Base-by-base conservation (phyloP, 1,284 basidiomycete species). In the Ceraceosorus guamensis region DNA sequence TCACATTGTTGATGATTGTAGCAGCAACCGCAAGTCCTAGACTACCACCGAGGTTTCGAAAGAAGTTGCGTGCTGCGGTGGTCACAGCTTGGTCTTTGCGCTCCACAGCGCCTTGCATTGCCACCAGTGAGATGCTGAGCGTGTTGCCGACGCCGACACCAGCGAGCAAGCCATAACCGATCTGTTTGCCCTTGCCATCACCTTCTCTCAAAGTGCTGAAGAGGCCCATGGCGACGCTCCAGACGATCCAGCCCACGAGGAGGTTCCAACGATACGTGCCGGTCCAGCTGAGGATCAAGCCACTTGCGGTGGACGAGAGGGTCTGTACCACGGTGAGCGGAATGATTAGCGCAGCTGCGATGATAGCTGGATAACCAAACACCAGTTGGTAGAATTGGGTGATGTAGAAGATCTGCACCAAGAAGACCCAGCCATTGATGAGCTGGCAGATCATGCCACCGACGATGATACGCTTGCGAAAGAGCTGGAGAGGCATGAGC, bases 371-470 rank as follows among this genome's bases (percentile, higher is more conserved):
- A 60, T 81, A 84, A 2, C 83, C 84, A 16, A 84, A 77, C 2
- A 82, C 84, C 3, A 87, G 82, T 76, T 88, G 87, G 72, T 87
- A 86, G 72, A 83, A 88, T 60, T 86, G 84, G 0, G 86, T 86
- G 0, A 88, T 80, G 66, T 86, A 85, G 63, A 65, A 68, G 47
- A 71, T 58, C 16, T 67, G 54, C 39, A 67, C 51, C 45, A 57
- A 78, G 56, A 77, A 78, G 30, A 66, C 60, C 16, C 59, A 67
- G 4, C 65, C 65, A 33, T 50, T 50, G 48, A 37, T 3, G 35
- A 60, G 59, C 46, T 67, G 66, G 11, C 83, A 79, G 51, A 84
- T 80, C 63, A 86, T 85, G 2, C 85, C 83, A 0, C 85, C 85
- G 0, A 80, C 79, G 1, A 88, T 85, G 0, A 86, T 88, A n/a